These are phyloP conservation scores for Calycina herbarum DNA, from an alignment of 2,329 filamentous ascomycete genomes.

Conservation along the genomic window DNA sequence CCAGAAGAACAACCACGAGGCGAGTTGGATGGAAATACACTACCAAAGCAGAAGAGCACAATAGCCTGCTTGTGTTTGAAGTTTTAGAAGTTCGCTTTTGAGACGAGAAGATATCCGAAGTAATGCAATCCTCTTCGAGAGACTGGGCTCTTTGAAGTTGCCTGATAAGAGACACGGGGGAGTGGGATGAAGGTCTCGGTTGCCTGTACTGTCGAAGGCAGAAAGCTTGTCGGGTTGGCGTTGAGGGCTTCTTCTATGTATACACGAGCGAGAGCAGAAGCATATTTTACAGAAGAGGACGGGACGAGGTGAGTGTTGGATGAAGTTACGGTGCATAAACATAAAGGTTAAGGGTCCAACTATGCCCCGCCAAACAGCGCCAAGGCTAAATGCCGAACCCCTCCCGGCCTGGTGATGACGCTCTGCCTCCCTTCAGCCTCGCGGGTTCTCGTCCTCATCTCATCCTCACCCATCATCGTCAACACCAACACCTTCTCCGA, in stretches of 20 bases:
- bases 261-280: too few species aligned
- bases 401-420: neutral
- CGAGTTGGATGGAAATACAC: neutral
- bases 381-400: neutral
- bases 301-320: neutral
- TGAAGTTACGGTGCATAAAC: neutral
- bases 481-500: neutral
- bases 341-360: neutral
- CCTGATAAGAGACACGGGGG: conserved; percentile 9
- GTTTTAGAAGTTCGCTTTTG: neutral
- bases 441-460: neutral
- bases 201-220: neutral
- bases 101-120: neutral
- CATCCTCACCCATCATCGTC: neutral
- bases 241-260: too few species aligned
- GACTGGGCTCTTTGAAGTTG: neutral
- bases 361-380: neutral
- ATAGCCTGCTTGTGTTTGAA: neutral
- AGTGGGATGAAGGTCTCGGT: conserved; percentile 1
- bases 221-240: neutral
- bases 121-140: conserved; percentile 6
- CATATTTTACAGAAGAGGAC: neutral
- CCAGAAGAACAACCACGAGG: neutral
- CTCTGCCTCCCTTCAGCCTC: neutral
- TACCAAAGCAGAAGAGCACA: neutral